These are phyloP conservation scores for Avicennia marina DNA, from an alignment of 257 asterid genomes.

Conservation along the genomic window DNA sequence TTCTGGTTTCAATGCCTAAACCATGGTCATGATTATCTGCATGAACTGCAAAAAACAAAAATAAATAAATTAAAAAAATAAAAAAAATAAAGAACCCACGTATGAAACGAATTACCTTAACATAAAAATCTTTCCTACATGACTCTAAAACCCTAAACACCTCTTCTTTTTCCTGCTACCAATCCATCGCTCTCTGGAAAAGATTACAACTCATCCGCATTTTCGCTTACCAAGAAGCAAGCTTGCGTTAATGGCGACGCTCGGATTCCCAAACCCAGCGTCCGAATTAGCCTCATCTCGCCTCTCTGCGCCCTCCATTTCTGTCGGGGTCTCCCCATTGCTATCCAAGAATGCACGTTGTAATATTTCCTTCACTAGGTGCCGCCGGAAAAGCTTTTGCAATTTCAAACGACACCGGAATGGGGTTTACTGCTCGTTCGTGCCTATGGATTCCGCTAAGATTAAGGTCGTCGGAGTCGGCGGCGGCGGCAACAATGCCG, in stretches of 20 bases:
- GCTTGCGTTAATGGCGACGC: slow-evolving; percentile 36
- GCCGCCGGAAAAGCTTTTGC: slow-evolving; percentile 37
- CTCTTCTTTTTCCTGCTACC: background rate
- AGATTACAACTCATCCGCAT: background rate
- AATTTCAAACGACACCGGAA: slow-evolving; percentile 32
- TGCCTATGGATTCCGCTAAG: slow-evolving; percentile 72
- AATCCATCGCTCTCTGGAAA: background rate
- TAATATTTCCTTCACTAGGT: slow-evolving; percentile 19
- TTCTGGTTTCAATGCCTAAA: too few relatives aligned
- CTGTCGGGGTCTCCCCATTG: slow-evolving; percentile 6
- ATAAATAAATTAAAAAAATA: too few relatives aligned
- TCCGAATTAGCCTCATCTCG: slow-evolving; percentile 48
- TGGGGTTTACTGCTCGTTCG: slow-evolving; percentile 47
- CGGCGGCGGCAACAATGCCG: slow-evolving; percentile 98
- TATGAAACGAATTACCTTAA: too few relatives aligned
- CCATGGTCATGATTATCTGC: too few relatives aligned
- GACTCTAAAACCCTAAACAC: background rate
- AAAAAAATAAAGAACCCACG: too few relatives aligned
- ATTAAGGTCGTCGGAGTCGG: slow-evolving; percentile 97
- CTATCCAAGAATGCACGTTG: slow-evolving; percentile 29
- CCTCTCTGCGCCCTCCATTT: slow-evolving; percentile 34
- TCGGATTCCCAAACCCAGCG: slow-evolving; percentile 44
- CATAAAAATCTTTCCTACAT: too few relatives aligned
- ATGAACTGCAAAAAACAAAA: too few relatives aligned
- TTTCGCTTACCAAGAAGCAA: too few relatives aligned